phyloP scores from a whole-genome alignment of 2,329 filamentous ascomycete species.

The Rasamsonia emersonii region DNA sequence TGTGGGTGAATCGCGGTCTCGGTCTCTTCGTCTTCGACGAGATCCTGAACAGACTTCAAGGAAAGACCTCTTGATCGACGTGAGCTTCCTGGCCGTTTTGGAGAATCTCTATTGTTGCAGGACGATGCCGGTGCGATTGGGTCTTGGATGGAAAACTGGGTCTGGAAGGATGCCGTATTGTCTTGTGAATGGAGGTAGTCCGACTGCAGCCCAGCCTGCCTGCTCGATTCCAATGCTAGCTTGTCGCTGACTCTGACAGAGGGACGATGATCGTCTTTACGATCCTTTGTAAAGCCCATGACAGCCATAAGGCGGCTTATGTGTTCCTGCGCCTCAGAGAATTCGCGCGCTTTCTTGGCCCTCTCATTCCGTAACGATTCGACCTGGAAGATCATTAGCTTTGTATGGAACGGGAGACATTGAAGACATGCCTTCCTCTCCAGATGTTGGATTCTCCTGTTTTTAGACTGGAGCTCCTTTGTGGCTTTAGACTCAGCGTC shows the following conservation, averaged over 20 bases:
- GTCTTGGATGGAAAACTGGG: constrained; percentile 1
- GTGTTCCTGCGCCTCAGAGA: constrained; percentile 31
- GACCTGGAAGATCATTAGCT: constrained; percentile 14
- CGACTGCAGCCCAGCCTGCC: too few relatives aligned
- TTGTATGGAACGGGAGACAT: neutral
- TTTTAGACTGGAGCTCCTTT: constrained; percentile 22
- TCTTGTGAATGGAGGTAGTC: too few relatives aligned
- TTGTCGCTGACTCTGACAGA: constrained; percentile 8
- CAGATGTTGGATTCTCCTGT: constrained; percentile 22
- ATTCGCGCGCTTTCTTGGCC: constrained; percentile 29
- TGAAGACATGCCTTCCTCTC: constrained; percentile 23
- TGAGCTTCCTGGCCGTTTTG: constrained; percentile 20
- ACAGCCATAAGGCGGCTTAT: constrained; percentile 30
- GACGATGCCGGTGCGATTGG: constrained; percentile 14
- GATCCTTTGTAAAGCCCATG: constrained; percentile 25
- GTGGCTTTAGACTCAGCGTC: constrained; percentile 15
- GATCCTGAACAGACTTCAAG: neutral
- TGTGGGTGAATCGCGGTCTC: neutral
- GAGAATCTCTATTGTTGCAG: constrained; percentile 13
- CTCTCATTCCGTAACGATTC: constrained; percentile 27
- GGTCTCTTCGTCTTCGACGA: neutral
- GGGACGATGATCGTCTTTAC: constrained; percentile 8
- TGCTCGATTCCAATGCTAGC: neutral
- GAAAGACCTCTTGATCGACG: constrained; percentile 11
- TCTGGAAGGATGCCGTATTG: too few relatives aligned